Evolutionary conservation across 495 filamentous ascomycete species (phyloP).

Genomic region (Staphylotrichum tortipilum): DNA sequence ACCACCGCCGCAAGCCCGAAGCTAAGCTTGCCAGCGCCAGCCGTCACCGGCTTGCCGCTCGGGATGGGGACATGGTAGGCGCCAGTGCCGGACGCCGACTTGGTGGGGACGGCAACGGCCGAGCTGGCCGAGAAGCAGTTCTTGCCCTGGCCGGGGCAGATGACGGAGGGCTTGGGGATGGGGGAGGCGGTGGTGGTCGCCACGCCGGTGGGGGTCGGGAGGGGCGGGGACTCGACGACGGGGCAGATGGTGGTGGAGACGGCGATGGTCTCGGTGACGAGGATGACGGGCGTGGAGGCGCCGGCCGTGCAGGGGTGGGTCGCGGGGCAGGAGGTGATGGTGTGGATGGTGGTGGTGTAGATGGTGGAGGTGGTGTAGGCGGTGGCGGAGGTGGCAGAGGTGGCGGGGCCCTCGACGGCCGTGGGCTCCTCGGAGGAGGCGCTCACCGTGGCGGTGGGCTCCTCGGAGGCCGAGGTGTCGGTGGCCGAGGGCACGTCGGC

Average conservation of each 20-base stretch:
- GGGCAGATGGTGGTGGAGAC: slow-evolving; percentile 21
- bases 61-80: not conserved
- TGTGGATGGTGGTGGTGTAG: slow-evolving; percentile 10
- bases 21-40: too few species aligned
- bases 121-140: not conserved
- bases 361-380: slow-evolving; percentile 9
- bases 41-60: too few species aligned
- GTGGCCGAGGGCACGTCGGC: slow-evolving; percentile 39
- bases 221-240: slow-evolving; percentile 2
- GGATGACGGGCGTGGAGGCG: slow-evolving; percentile 24
- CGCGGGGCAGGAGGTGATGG: slow-evolving; percentile 34
- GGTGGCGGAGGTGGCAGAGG: slow-evolving; percentile 28
- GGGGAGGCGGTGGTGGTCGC: not conserved
- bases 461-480: slow-evolving; percentile 44
- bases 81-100: not conserved
- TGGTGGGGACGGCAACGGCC: not conserved
- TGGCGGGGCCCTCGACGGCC: slow-evolving; percentile 45
- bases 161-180: not conserved
- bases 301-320: slow-evolving; percentile 48
- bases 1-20: too few species aligned
- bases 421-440: slow-evolving; percentile 32
- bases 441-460: slow-evolving; percentile 6
- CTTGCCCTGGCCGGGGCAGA: slow-evolving; percentile 3
- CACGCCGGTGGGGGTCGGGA: not conserved
- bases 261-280: slow-evolving; percentile 24